Percentiles rank a stretch among this genome's conserved stretches.
These are phyloP conservation scores for Dictyophora rubrovolvata DNA, from an alignment of 768 basidiomycete genomes.

Conservation along the genomic window DNA sequence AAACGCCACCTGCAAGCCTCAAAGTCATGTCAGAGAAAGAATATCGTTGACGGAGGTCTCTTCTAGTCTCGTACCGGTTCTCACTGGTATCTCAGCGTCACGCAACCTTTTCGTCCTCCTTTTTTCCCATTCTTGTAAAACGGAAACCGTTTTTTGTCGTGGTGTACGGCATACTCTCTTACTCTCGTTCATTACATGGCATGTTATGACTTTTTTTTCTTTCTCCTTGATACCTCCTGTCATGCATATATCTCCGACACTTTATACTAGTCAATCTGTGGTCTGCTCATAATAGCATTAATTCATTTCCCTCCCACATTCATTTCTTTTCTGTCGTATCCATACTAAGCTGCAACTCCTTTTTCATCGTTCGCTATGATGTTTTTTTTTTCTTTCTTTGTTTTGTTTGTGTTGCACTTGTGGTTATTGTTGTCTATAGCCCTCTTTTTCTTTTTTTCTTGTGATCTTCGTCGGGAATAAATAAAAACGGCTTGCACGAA, in stretches of 20 bases:
- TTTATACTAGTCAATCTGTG: neutral
- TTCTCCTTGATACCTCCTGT: neutral
- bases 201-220: neutral
- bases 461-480: neutral
- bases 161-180: neutral
- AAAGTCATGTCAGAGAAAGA: slow-evolving; percentile 10
- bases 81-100: neutral
- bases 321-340: neutral
- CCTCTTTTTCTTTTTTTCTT: neutral
- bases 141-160: no score
- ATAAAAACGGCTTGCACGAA: neutral
- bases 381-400: neutral
- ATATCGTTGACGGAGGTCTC: neutral
- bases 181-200: neutral
- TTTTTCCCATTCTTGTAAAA: neutral
- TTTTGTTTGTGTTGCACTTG: neutral
- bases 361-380: neutral
- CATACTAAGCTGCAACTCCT: neutral
- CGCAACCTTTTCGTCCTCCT: neutral
- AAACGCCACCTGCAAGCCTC: neutral
- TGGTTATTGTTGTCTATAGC: neutral
- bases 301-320: neutral
- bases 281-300: neutral
- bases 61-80: neutral
- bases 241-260: neutral